phyloP scores from a whole-genome alignment of 257 asterid genomes.

The Solanum piurae region DNA sequence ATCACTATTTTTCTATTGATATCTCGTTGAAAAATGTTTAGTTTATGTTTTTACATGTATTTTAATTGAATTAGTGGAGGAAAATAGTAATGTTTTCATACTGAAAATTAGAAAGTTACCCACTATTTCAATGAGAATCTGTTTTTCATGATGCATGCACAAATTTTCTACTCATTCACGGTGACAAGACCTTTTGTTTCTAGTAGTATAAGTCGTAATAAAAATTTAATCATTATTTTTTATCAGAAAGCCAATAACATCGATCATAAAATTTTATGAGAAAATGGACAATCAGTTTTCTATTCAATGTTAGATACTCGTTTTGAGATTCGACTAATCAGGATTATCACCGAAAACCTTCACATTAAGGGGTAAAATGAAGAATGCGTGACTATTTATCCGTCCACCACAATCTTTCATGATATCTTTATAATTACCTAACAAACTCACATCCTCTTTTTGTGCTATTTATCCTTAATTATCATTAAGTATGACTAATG shows the following conservation, averaged over 20 bases:
- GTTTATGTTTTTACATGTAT: too few relatives aligned
- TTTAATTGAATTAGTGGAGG: too few relatives aligned
- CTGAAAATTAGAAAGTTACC: not conserved
- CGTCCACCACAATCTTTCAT: not conserved
- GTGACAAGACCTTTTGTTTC: not conserved
- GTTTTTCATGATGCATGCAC: too few relatives aligned
- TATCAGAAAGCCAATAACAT: not conserved
- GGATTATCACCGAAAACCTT: not conserved
- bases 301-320: too few relatives aligned
- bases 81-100: not conserved
- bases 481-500: not conserved
- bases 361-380: not conserved
- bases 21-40: not conserved
- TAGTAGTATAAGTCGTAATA: not conserved
- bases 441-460: not conserved
- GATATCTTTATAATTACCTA: not conserved
- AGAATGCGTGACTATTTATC: not conserved
- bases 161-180: not conserved
- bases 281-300: not conserved
- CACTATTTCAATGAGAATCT: not conserved
- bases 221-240: not conserved
- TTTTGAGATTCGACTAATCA: not conserved
- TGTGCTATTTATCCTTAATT: not conserved
- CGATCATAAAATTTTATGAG: not conserved
- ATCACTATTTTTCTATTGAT: not conserved